phyloP scores from a whole-genome alignment of 495 filamentous ascomycete species.

The Penicillium paradoxum region DNA sequence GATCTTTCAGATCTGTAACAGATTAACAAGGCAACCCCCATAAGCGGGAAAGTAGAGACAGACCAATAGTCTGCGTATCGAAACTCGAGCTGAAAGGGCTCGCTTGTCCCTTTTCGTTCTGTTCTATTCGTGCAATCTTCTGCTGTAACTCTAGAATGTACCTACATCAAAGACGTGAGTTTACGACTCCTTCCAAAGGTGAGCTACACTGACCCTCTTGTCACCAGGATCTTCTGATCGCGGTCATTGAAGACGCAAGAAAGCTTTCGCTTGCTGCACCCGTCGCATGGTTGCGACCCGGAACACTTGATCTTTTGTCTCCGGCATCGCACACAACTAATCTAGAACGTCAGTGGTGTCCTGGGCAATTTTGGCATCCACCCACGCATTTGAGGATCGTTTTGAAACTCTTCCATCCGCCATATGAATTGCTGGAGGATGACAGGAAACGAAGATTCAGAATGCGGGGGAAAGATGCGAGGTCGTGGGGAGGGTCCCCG shows the following conservation, averaged over 20 bases:
- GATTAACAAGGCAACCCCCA: conserved; percentile 1
- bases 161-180: conserved; percentile 15
- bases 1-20: conserved; percentile 14
- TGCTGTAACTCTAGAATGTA: conserved; percentile 37
- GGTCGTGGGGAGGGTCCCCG: neutral
- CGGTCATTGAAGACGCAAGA: conserved; percentile 36
- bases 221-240: conserved; percentile 42
- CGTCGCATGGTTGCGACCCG: conserved; percentile 37
- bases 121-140: conserved; percentile 26
- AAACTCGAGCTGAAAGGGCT: conserved; percentile 14
- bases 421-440: conserved; percentile 7
- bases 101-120: conserved; percentile 13
- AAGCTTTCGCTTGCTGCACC: conserved; percentile 41
- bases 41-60: neutral
- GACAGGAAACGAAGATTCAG: neutral
- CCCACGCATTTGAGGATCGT: conserved; percentile 38
- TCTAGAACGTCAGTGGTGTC: neutral
- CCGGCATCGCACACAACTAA: conserved; percentile 40
- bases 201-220: conserved; percentile 25
- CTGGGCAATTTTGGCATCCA: neutral
- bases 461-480: conserved; percentile 6
- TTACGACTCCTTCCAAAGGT: neutral
- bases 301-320: conserved; percentile 46
- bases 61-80: neutral
- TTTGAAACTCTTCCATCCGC: conserved; percentile 29